These are phyloP conservation scores for Talaromyces sp. DNA, from an alignment of 2,329 filamentous ascomycete genomes.

Conservation along the genomic window DNA sequence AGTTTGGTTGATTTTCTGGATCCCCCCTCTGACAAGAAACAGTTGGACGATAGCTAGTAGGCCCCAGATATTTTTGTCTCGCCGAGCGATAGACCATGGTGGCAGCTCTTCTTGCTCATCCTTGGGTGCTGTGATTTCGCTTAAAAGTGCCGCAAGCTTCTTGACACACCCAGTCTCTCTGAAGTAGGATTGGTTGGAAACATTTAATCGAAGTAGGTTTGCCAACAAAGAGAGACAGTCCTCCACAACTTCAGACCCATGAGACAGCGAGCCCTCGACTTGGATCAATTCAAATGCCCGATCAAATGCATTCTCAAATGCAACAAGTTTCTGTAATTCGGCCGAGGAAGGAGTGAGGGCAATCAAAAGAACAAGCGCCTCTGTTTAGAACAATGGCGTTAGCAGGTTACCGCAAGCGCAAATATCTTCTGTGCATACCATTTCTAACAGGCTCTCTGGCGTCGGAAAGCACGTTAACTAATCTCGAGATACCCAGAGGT, in stretches of 20 bases:
- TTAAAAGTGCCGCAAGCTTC: constrained; percentile 64
- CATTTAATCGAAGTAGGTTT: constrained; percentile 80
- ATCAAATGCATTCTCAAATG: constrained; percentile 91
- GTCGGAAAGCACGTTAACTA: constrained; percentile 82
- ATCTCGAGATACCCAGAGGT: constrained; percentile 77
- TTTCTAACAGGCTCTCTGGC: constrained; percentile 80
- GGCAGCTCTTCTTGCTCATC: constrained; percentile 58
- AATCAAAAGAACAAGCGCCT: constrained; percentile 79
- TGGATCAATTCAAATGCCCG: constrained; percentile 77
- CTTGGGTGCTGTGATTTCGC: constrained; percentile 51
- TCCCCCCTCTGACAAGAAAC: constrained; percentile 75
- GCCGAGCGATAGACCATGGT: constrained; percentile 69
- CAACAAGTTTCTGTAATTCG: constrained; percentile 91
- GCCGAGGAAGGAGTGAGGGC: constrained; percentile 79
- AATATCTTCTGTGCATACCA: constrained; percentile 36
- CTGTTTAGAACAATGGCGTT: constrained; percentile 33
- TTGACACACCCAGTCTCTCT: constrained; percentile 80
- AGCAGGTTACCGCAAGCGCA: neutral
- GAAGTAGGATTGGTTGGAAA: constrained; percentile 90
- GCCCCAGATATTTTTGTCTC: constrained; percentile 88
- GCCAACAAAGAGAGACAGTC: constrained; percentile 88
- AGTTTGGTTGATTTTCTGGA: constrained; percentile 76
- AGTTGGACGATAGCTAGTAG: constrained; percentile 79
- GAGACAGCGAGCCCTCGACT: constrained; percentile 70
- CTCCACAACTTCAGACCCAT: constrained; percentile 83